Conservation (phyloP, 2,329 filamentous ascomycete species). For the Monilinia polystroma region DNA sequence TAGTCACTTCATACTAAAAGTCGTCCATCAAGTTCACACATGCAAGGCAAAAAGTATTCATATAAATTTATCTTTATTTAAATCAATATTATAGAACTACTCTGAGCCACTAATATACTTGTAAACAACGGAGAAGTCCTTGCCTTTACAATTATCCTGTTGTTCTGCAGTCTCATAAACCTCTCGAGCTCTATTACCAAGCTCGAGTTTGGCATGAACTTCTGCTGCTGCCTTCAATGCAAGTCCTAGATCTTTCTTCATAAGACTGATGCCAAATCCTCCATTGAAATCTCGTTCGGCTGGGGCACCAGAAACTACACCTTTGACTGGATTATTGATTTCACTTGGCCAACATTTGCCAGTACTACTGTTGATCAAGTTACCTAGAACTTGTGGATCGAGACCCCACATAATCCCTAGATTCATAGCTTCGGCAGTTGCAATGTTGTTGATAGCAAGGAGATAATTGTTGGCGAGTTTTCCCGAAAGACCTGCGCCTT, state of each 20-base stretch:
- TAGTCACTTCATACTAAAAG: too few species aligned
- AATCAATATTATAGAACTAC: slow-evolving; percentile 2
- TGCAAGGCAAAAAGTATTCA: neutral
- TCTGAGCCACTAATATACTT: slow-evolving; percentile 56
- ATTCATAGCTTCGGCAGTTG: slow-evolving; percentile 58
- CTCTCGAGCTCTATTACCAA: slow-evolving; percentile 60
- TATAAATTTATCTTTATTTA: neutral
- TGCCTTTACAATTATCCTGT: slow-evolving; percentile 60
- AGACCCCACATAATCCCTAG: slow-evolving; percentile 55
- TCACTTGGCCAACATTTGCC: slow-evolving; percentile 96
- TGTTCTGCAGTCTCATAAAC: slow-evolving; percentile 68
- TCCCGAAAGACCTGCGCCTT: slow-evolving; percentile 82
- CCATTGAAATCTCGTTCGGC: slow-evolving; percentile 73
- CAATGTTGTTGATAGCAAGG: slow-evolving; percentile 84
- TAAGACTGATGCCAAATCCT: slow-evolving; percentile 73
- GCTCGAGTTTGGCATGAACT: slow-evolving; percentile 62
- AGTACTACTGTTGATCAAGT: slow-evolving; percentile 89
- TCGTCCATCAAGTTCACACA: neutral
- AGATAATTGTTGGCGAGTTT: slow-evolving; percentile 99
- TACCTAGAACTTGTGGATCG: slow-evolving; percentile 64
- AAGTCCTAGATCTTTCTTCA: slow-evolving; percentile 76
- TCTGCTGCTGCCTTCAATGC: slow-evolving; percentile 71
- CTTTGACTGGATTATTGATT: slow-evolving; percentile 90
- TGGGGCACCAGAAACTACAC: slow-evolving; percentile 74
- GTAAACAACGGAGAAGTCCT: slow-evolving; percentile 82